Evolutionary conservation across 176 grass and related monocot species (phyloP).

Genomic region (Eleusine coracana): DNA sequence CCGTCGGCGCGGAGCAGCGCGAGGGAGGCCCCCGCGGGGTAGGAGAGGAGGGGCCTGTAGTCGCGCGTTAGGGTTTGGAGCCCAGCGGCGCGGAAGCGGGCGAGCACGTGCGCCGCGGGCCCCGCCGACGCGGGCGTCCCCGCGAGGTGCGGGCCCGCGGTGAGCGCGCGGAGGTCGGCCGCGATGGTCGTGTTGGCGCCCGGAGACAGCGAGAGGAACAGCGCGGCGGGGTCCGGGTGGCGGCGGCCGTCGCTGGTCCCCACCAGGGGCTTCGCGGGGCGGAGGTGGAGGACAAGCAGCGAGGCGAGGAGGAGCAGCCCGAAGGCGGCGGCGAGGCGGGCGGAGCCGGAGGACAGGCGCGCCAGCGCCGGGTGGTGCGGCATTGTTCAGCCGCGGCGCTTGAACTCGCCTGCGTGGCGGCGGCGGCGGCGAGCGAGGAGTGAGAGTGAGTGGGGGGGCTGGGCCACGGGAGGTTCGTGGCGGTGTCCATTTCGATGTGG

Average conservation of each 20-base stretch:
- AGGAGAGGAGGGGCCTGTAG: constrained; percentile 79
- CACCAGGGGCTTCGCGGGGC: background rate
- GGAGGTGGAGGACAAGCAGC: constrained; percentile 32
- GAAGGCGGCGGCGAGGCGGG: constrained; percentile 33
- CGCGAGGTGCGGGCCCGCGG: constrained; percentile 75
- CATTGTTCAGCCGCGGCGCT: constrained; percentile 38
- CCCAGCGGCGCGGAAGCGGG: constrained; percentile 51
- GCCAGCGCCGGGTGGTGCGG: constrained; percentile 6
- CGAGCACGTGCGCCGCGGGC: constrained; percentile 51
- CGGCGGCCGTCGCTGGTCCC: background rate
- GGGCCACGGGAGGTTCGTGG: background rate
- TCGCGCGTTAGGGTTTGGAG: constrained; percentile 50
- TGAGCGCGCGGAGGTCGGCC: constrained; percentile 64
- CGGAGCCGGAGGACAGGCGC: constrained; percentile 7
- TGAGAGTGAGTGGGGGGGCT: background rate
- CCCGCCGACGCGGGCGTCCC: constrained; percentile 48
- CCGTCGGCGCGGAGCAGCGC: constrained; percentile 60
- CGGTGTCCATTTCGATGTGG: no score
- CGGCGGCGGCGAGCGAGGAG: background rate
- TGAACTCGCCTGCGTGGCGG: background rate
- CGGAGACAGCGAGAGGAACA: constrained; percentile 65
- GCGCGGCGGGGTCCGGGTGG: background rate
- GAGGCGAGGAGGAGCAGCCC: constrained; percentile 42
- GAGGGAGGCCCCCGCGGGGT: constrained; percentile 65
- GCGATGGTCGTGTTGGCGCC: constrained; percentile 75